Conservation (phyloP, 176 grass and related monocot species). For the Chrysopogon serrulatus region DNA sequence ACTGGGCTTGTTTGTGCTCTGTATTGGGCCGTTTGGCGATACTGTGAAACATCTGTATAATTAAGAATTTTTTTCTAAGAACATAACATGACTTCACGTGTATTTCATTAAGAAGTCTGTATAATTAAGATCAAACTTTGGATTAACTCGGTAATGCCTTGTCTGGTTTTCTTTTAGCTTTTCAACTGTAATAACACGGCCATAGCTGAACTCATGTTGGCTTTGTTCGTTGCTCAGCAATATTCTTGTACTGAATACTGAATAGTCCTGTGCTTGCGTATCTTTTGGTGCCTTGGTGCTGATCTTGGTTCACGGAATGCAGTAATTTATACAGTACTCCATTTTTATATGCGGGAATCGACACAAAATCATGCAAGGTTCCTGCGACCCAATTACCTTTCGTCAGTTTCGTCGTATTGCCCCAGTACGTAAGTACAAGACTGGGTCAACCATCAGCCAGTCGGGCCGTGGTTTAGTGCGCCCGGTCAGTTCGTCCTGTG, state of each 20-base stretch:
- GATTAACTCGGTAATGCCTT: neutral
- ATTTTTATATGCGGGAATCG: neutral
- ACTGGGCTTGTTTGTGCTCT: neutral
- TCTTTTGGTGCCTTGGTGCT: neutral
- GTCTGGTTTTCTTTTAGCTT: neutral
- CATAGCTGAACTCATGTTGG: neutral
- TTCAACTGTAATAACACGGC: neutral
- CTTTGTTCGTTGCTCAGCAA: neutral
- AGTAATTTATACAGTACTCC: neutral
- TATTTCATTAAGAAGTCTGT: no score
- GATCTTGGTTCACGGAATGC: neutral
- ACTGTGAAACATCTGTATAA: neutral
- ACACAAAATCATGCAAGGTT: neutral
- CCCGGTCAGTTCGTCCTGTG: neutral
- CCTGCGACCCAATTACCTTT: neutral
- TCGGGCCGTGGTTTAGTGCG: neutral
- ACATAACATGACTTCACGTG: no score
- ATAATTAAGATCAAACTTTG: slow-evolving; percentile 6
- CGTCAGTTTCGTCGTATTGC: neutral
- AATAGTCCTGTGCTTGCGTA: neutral
- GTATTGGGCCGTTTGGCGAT: neutral
- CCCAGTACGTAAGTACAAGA: neutral
- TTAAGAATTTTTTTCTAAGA: no score
- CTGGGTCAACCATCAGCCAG: neutral
- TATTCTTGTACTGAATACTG: neutral